phyloP scores from a whole-genome alignment of 495 filamentous ascomycete species.

The Penicillium nucicola region DNA sequence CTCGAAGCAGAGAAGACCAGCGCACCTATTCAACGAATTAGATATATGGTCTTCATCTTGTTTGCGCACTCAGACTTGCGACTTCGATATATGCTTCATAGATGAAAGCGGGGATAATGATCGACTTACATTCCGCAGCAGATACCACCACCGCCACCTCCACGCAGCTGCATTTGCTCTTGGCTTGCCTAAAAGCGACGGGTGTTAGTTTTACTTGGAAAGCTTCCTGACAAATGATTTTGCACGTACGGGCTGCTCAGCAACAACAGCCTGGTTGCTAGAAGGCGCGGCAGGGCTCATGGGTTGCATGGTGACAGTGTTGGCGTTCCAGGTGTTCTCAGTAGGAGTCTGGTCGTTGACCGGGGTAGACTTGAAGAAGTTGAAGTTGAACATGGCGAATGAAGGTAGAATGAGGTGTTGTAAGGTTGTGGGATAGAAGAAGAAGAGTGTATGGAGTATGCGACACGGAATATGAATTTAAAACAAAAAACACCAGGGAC shows the following conservation, averaged over 20 bases:
- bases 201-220: slow-evolving; percentile 4
- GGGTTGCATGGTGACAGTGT: slow-evolving; percentile 42
- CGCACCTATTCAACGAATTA: slow-evolving; percentile 28
- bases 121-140: slow-evolving; percentile 45
- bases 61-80: background rate
- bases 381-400: slow-evolving; percentile 38
- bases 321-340: slow-evolving; percentile 31
- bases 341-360: slow-evolving; percentile 20
- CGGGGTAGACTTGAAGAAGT: slow-evolving; percentile 38
- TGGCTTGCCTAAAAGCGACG: slow-evolving; percentile 20
- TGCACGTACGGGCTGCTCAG: slow-evolving; percentile 37
- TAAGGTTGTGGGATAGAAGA: background rate
- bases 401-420: no score
- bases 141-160: slow-evolving; percentile 39
- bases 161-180: slow-evolving; percentile 42
- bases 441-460: background rate
- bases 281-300: slow-evolving; percentile 32
- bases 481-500: background rate
- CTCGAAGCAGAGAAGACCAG: slow-evolving; percentile 44
- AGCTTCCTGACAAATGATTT: background rate
- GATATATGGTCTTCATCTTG: slow-evolving; percentile 5
- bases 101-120: background rate
- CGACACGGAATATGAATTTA: background rate
- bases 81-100: background rate
- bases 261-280: slow-evolving; percentile 24